phyloP scores from a whole-genome alignment of 148 eudicot species.

The Vaccinium darrowii region DNA sequence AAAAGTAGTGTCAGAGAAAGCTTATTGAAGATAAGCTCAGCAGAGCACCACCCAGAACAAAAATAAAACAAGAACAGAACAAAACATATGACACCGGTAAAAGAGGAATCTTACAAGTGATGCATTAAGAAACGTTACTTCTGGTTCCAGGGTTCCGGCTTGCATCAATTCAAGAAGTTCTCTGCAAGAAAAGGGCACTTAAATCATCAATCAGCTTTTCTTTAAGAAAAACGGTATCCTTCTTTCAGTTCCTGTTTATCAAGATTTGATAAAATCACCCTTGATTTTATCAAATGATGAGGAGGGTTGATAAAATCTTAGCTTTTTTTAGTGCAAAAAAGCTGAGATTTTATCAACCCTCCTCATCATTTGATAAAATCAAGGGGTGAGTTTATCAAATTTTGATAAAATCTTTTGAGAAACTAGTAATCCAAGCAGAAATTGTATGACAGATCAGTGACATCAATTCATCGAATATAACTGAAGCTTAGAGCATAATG shows the following conservation, averaged over 20 bases:
- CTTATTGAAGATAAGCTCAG: neutral
- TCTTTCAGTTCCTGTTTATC: neutral
- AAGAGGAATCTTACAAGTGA: constrained; percentile 56
- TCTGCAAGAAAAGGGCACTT: constrained; percentile 40
- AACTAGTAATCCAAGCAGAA: neutral
- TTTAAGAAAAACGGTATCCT: neutral
- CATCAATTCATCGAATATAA: neutral
- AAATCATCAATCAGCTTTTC: neutral
- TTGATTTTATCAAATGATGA: no score
- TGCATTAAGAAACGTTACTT: constrained; percentile 90
- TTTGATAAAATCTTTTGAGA: no score
- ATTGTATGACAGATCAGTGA: neutral
- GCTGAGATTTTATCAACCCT: no score
- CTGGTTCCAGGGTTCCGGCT: constrained; percentile 89
- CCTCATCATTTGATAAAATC: no score
- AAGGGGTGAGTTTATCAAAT: no score
- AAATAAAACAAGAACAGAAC: neutral
- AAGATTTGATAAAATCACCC: no score
- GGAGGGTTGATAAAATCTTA: no score
- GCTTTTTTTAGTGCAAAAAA: no score
- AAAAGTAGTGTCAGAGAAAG: constrained; percentile 6
- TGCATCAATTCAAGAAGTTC: constrained; percentile 84
- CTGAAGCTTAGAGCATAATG: neutral
- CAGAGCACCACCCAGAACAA: neutral
- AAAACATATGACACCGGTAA: neutral